Conservation (phyloP, 2,329 filamentous ascomycete species). For the Botrytis fabae region DNA sequence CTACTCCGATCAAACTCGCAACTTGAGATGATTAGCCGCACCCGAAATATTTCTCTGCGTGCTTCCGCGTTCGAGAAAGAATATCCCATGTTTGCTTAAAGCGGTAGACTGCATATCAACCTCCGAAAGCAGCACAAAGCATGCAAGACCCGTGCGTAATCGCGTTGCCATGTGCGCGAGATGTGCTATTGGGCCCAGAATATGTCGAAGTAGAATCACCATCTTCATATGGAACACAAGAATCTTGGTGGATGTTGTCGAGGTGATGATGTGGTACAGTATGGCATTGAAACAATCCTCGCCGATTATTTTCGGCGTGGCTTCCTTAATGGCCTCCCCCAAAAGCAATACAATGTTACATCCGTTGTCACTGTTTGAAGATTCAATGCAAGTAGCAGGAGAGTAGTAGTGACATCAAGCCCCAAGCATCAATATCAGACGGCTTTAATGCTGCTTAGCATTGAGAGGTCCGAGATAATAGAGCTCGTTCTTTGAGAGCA, state of each 20-base stretch:
- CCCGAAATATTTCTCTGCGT: neutral
- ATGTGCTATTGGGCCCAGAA: neutral
- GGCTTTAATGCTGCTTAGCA: neutral
- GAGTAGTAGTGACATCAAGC: neutral
- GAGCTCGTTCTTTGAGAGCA: neutral
- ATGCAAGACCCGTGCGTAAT: neutral
- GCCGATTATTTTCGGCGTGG: neutral
- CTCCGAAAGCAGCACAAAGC: neutral
- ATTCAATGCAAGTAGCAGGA: neutral
- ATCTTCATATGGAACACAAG: neutral
- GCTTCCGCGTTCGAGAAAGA: conserved; percentile 12
- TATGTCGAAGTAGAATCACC: neutral
- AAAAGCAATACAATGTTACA: neutral
- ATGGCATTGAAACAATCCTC: conserved; percentile 1
- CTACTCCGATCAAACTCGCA: no score
- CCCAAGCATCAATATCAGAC: neutral
- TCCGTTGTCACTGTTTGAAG: neutral
- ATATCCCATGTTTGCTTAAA: neutral
- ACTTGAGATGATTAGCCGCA: neutral
- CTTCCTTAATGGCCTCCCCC: neutral
- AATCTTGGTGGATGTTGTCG: conserved; percentile 7
- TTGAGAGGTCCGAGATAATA: neutral
- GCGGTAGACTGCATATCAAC: neutral
- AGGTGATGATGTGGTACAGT: neutral
- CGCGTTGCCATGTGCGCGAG: conserved; percentile 7